Base-by-base conservation (phyloP, 495 filamentous ascomycete species). In the Geoglossum glabrum region DNA sequence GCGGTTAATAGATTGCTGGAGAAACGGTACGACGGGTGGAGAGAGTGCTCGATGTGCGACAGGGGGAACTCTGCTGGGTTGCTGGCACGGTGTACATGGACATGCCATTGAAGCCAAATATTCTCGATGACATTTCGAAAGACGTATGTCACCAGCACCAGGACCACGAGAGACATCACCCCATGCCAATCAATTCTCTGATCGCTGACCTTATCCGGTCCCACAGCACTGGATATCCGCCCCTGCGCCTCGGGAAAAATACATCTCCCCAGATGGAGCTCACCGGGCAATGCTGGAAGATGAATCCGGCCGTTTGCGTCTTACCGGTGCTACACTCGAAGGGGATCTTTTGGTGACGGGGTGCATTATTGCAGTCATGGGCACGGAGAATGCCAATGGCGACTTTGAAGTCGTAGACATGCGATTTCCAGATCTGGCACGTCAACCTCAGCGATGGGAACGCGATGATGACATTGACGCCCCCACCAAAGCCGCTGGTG, bases 51-150 rank as follows among this genome's bases (percentile, higher is more conserved):
- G 90, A 96, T 73, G 93, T 99, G 15, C 79, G 92, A 64, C 93
- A 96, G 68, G 92, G 92, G 55, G 82, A 96, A 69, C 71, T 97
- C 27, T 96, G 93, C 69, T 99, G 90, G 90, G 84, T 99, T 50
- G 74, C 79, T 0, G 93, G 93, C 9, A 99, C 93, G 0, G 79
- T 95, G 30, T 99, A 92, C 61, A 93, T 96, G 83, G 90, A 96
- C 59, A 87, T 97, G 87, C 82, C 86, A 17, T 67, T 96, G 63
- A 99, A 99, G 68, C 93, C 93, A 0, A 96, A 95, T 64, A 89
- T 99, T 71, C 73, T 99, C 33, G 90, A 95, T 26, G 93, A 99
- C 62, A 80, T 99, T 31, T 82, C 84, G 5, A 94, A 93, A 70
- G 88, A 97, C 67, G 87, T 89, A 68, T 59, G 81, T 74, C 54